phyloP scores from a whole-genome alignment of 2,329 filamentous ascomycete species.

The Septoria petroselini region DNA sequence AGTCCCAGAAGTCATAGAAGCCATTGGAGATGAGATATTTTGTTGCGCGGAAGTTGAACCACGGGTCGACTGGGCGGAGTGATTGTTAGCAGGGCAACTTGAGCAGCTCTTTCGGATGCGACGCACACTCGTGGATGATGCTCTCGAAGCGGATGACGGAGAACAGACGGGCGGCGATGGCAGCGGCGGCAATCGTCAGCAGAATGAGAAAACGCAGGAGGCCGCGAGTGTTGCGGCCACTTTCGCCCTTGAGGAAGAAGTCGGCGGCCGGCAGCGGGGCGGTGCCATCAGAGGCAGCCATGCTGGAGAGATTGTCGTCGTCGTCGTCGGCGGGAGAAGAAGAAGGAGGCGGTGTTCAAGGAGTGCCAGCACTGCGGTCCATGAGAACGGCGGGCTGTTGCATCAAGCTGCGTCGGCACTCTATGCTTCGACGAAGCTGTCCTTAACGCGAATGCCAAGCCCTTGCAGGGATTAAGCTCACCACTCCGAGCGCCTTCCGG shows the following conservation, averaged over 20 bases:
- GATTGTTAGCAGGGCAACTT: conserved; percentile 18
- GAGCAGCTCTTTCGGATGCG: background rate
- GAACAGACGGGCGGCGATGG: conserved; percentile 90
- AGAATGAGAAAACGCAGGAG: conserved; percentile 88
- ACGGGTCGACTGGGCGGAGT: conserved; percentile 79
- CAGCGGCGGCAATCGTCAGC: conserved; percentile 82
- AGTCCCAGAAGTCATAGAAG: conserved; percentile 99
- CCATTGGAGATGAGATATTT: conserved; percentile 97
- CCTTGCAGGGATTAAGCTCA: too few species aligned
- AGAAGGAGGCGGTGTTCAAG: conserved; percentile 1
- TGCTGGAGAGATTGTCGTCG: background rate
- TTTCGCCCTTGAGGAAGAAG: conserved; percentile 70
- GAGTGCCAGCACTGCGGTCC: conserved; percentile 10
- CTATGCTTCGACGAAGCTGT: too few species aligned
- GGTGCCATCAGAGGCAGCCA: conserved; percentile 24
- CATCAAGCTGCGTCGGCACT: too few species aligned
- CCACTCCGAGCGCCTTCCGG: too few species aligned
- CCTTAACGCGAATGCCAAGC: too few species aligned
- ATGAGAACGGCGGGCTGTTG: conserved; percentile 1
- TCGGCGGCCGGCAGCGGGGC: conserved; percentile 25
- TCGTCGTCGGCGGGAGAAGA: background rate
- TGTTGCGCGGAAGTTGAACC: conserved; percentile 99
- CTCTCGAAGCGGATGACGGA: conserved; percentile 98
- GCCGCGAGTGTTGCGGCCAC: conserved; percentile 75
- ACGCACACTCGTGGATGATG: conserved; percentile 99